phyloP scores from a whole-genome alignment of 129 eudicot species.

The Flaveria bidentis region DNA sequence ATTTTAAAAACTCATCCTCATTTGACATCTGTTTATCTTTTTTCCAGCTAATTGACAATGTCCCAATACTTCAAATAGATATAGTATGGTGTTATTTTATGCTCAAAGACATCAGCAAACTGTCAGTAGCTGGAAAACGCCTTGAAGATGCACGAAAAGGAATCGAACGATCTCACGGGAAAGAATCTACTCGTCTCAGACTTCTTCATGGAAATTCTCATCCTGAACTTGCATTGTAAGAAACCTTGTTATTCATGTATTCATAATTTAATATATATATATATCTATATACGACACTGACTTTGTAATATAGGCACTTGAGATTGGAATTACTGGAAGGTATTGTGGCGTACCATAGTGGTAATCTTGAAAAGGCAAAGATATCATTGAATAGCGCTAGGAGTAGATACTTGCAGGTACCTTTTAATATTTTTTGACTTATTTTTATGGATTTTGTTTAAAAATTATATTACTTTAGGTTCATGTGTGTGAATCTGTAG shows the following conservation, averaged over 20 bases:
- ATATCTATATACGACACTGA: constrained; percentile 12
- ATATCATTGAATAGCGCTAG: constrained; percentile 60
- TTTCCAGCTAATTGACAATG: constrained; percentile 77
- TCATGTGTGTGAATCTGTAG: constrained; percentile 6
- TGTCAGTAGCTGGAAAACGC: constrained; percentile 81
- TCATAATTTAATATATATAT: neutral
- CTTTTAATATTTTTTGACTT: neutral
- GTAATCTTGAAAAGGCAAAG: constrained; percentile 69
- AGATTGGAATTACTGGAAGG: constrained; percentile 92
- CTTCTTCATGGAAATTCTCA: constrained; percentile 68
- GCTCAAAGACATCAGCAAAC: constrained; percentile 89
- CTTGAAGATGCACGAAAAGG: constrained; percentile 88
- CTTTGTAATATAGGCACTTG: constrained; percentile 55
- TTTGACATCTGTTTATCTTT: constrained; percentile 23
- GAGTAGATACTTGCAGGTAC: constrained; percentile 58
- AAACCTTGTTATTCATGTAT: constrained; percentile 9
- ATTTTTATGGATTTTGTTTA: neutral
- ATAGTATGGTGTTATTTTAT: constrained; percentile 98
- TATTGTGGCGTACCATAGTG: constrained; percentile 79
- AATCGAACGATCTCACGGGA: constrained; percentile 76
- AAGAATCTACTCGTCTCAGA: constrained; percentile 74
- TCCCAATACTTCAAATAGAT: constrained; percentile 83
- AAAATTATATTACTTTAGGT: neutral
- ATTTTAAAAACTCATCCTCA: neutral
- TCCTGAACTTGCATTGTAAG: constrained; percentile 93